Conservation (phyloP, 1,139 yeast genomes). For the Pichia sp. region DNA sequence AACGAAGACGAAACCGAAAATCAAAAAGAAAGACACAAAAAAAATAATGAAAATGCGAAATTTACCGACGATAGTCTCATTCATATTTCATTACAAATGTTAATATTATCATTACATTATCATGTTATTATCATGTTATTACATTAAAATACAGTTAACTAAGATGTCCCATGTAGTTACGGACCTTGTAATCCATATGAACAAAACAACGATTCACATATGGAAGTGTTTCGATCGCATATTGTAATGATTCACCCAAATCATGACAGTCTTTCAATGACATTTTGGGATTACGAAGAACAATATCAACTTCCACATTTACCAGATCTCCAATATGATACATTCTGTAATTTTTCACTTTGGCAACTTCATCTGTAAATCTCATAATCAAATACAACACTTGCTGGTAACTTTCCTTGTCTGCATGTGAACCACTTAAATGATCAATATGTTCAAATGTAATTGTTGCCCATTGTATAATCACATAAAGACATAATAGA, state of each 20-base stretch:
- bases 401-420: slow-evolving; percentile 56
- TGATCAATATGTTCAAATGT: slow-evolving; percentile 70
- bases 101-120: no score
- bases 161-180: slow-evolving; percentile 49
- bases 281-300: slow-evolving; percentile 45
- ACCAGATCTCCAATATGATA: slow-evolving; percentile 76
- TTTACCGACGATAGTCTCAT: no score
- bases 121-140: no score
- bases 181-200: slow-evolving; percentile 65
- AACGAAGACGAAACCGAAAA: no score
- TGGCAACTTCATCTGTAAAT: slow-evolving; percentile 62
- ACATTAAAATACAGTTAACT: no score
- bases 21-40: no score
- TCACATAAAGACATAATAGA: slow-evolving; percentile 53
- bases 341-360: slow-evolving; percentile 61
- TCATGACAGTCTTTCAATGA: slow-evolving; percentile 68
- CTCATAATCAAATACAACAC: slow-evolving; percentile 61
- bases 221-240: slow-evolving; percentile 71
- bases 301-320: slow-evolving; percentile 71
- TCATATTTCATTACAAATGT: no score
- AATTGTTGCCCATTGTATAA: slow-evolving; percentile 53
- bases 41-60: no score
- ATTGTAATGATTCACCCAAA: slow-evolving; percentile 74
- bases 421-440: slow-evolving; percentile 69
- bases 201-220: slow-evolving; percentile 78